These are phyloP conservation scores for Arxiozyma bovina DNA, from an alignment of 1,139 yeast species.

Conservation along the genomic window DNA sequence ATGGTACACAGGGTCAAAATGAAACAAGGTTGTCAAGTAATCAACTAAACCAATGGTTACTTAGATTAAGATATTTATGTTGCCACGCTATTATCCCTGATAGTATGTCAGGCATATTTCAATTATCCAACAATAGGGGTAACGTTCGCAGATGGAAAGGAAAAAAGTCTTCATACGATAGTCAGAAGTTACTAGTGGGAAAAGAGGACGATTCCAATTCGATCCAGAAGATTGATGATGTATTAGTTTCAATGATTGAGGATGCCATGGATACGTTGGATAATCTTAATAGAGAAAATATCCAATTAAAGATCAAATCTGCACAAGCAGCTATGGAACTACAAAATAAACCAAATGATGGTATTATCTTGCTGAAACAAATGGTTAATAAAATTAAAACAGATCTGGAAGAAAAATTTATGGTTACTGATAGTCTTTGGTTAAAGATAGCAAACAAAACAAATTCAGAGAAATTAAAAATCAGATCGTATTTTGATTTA, in stretches of 20 bases:
- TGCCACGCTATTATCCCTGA: constrained; percentile 71
- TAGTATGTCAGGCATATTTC: constrained; percentile 7
- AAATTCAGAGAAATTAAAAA: constrained; percentile 15
- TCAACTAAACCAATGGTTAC: constrained; percentile 48
- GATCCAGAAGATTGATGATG: constrained; percentile 55
- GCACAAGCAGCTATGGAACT: constrained; percentile 46
- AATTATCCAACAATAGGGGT: constrained; percentile 6
- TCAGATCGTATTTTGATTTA: constrained; percentile 37
- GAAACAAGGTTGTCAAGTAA: constrained; percentile 33
- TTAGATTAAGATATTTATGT: constrained; percentile 64
- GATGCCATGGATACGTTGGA: constrained; percentile 43
- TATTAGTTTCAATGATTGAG: constrained; percentile 53
- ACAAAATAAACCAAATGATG: constrained; percentile 40
- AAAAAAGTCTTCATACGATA: not conserved
- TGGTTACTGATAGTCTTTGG: constrained; percentile 9
- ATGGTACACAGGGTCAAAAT: constrained; percentile 52
- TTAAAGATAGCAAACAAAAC: constrained; percentile 1
- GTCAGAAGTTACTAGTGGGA: no score
- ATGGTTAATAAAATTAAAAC: constrained; percentile 34
- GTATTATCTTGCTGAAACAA: constrained; percentile 39
- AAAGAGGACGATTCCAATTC: constrained; percentile 4
- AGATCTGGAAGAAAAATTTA: constrained; percentile 16
- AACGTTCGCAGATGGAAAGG: not conserved
- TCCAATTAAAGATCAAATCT: constrained; percentile 38
- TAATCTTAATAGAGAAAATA: constrained; percentile 41